phyloP scores from a whole-genome alignment of 1,284 basidiomycete genomes.

The Malassezia restricta region DNA sequence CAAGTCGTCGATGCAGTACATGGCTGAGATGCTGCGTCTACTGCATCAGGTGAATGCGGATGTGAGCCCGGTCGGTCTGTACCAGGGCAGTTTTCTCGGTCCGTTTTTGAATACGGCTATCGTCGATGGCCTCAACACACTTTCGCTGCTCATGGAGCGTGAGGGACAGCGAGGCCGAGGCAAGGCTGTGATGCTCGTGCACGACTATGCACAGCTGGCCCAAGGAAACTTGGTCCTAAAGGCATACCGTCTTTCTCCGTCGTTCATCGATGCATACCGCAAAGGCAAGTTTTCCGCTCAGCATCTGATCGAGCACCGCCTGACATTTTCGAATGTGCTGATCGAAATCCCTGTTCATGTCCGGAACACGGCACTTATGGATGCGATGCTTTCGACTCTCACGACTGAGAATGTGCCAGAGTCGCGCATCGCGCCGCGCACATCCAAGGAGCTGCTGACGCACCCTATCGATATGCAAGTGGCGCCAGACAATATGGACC shows the following conservation, averaged over 20 bases:
- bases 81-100: constrained; percentile 78
- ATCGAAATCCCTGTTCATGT: constrained; percentile 79
- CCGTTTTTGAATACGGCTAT: constrained; percentile 59
- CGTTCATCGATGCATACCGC: constrained; percentile 75
- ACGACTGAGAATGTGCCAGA: constrained; percentile 48
- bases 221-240: constrained; percentile 79
- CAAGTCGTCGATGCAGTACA: constrained; percentile 52
- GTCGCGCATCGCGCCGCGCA: constrained; percentile 26
- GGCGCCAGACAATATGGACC: constrained; percentile 29
- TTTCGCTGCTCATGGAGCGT: constrained; percentile 39
- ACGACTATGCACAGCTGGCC: constrained; percentile 48
- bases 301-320: constrained; percentile 65
- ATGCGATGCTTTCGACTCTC: constrained; percentile 69
- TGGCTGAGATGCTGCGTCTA: constrained; percentile 70
- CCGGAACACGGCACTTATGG: constrained; percentile 72
- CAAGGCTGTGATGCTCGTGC: constrained; percentile 42
- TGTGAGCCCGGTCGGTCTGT: constrained; percentile 89
- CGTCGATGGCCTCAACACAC: constrained; percentile 57
- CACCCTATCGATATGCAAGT: constrained; percentile 25
- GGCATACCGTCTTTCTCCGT: constrained; percentile 73
- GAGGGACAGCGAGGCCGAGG: constrained; percentile 37
- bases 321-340: constrained; percentile 81
- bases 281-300: constrained; percentile 73
- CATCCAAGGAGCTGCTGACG: constrained; percentile 26
- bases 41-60: constrained; percentile 84